Conservation (phyloP, 2,329 filamentous ascomycete species). For the Colletotrichum navitas region DNA sequence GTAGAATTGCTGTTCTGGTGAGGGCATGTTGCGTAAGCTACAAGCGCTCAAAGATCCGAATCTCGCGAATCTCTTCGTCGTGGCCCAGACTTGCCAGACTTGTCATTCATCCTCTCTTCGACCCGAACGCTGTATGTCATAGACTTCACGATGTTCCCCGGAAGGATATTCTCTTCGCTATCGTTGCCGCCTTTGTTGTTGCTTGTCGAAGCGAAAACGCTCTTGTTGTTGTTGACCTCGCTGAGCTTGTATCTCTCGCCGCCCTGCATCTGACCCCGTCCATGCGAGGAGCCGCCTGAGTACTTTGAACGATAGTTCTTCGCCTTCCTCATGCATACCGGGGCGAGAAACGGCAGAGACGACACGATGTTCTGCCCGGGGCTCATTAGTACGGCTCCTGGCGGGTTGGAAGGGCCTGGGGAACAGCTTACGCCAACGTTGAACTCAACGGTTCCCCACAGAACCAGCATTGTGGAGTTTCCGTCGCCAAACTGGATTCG, state of each 20-base stretch:
- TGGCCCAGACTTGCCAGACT: neutral
- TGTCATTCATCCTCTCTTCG: slow-evolving; percentile 45
- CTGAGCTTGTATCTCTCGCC: slow-evolving; percentile 55
- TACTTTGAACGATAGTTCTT: slow-evolving; percentile 57
- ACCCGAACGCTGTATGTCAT: slow-evolving; percentile 57
- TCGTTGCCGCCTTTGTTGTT: slow-evolving; percentile 41
- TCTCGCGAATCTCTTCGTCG: slow-evolving; percentile 25
- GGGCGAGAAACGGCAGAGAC: slow-evolving; percentile 60
- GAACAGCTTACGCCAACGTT: slow-evolving; percentile 63
- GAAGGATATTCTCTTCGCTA: slow-evolving; percentile 57
- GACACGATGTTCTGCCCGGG: slow-evolving; percentile 59
- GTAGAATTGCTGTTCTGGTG: neutral
- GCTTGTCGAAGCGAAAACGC: slow-evolving; percentile 47
- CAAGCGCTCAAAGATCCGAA: neutral
- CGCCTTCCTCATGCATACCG: slow-evolving; percentile 58
- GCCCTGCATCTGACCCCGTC: slow-evolving; percentile 45
- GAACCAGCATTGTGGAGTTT: slow-evolving; percentile 67
- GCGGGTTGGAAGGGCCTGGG: neutral
- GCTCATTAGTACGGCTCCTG: neutral
- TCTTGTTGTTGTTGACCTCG: slow-evolving; percentile 52
- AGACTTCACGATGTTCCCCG: slow-evolving; percentile 56
- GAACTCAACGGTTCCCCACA: slow-evolving; percentile 70
- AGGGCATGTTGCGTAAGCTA: neutral
- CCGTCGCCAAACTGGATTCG: slow-evolving; percentile 63
- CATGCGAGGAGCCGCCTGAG: slow-evolving; percentile 47